These are phyloP conservation scores for Blastobotrys apis DNA, from an alignment of 1,139 yeast genomes.

Conservation along the genomic window DNA sequence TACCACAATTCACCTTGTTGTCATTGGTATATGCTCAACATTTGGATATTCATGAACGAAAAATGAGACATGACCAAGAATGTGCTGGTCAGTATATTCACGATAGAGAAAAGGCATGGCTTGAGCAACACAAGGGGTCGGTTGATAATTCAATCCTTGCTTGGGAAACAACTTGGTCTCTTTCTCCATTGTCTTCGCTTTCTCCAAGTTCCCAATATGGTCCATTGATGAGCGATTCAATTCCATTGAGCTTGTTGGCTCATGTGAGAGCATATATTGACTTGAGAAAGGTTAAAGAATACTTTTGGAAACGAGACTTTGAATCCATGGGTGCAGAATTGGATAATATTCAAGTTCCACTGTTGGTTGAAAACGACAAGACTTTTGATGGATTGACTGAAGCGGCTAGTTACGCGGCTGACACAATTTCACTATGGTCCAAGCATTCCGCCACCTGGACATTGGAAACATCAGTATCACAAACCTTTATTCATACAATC, in stretches of 20 bases:
- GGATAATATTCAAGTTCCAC: constrained; percentile 24
- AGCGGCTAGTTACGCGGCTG: constrained; percentile 39
- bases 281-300: constrained; percentile 32
- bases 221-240: constrained; percentile 40
- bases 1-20: constrained; percentile 48
- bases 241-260: constrained; percentile 38
- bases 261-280: constrained; percentile 37
- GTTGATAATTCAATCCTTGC: constrained; percentile 33
- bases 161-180: constrained; percentile 41
- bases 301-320: constrained; percentile 38
- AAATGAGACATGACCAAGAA: background rate
- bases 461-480: constrained; percentile 32
- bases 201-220: constrained; percentile 37
- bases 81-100: background rate
- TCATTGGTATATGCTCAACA: constrained; percentile 68
- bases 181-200: constrained; percentile 38
- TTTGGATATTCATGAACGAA: constrained; percentile 51
- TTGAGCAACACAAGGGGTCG: constrained; percentile 24
- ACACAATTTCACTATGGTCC: constrained; percentile 39
- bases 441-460: constrained; percentile 37
- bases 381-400: constrained; percentile 32
- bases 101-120: constrained; percentile 24
- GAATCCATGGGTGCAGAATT: constrained; percentile 34
- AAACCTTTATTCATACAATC: constrained; percentile 38
- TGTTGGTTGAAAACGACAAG: constrained; percentile 21